phyloP scores from a whole-genome alignment of 2,329 filamentous ascomycete genomes.

The Grosmannia penicillata region DNA sequence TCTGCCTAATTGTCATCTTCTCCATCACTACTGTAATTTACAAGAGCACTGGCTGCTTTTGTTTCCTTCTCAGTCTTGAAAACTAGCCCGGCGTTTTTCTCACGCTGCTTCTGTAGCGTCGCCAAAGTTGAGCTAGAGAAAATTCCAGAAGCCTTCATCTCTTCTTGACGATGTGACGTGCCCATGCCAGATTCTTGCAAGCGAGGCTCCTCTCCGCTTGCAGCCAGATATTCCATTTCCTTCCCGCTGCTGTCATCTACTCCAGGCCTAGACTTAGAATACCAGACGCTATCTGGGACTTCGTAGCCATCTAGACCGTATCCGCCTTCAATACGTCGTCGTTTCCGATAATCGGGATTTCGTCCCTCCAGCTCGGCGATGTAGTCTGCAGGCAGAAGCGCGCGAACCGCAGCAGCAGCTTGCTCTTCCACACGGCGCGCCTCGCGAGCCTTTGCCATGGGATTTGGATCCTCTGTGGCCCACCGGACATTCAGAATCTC shows the following conservation, averaged over 20 bases:
- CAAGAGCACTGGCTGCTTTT: constrained; percentile 52
- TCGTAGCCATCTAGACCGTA: constrained; percentile 89
- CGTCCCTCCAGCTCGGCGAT: constrained; percentile 88
- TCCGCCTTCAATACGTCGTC: constrained; percentile 74
- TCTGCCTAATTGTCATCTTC: background rate
- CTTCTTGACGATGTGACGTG: constrained; percentile 17
- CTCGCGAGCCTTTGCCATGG: constrained; percentile 84
- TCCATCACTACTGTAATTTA: constrained; percentile 79
- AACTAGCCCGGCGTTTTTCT: constrained; percentile 33
- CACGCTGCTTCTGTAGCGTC: constrained; percentile 43
- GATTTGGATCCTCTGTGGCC: constrained; percentile 94
- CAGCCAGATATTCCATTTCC: constrained; percentile 6
- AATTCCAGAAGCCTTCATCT: constrained; percentile 42
- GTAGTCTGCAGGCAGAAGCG: constrained; percentile 77
- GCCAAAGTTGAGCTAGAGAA: constrained; percentile 72
- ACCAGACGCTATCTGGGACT: constrained; percentile 87
- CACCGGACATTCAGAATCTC: constrained; percentile 93
- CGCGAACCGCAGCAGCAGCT: constrained; percentile 81
- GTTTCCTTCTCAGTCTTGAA: constrained; percentile 38
- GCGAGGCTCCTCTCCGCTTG: constrained; percentile 35
- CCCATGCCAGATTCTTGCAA: constrained; percentile 28
- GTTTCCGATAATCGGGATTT: constrained; percentile 73
- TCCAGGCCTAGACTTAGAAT: constrained; percentile 52
- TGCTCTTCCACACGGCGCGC: constrained; percentile 84
- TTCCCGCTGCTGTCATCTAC: constrained; percentile 37